Conservation (phyloP, 306 rosid genomes). For the Cicer arietinum region DNA sequence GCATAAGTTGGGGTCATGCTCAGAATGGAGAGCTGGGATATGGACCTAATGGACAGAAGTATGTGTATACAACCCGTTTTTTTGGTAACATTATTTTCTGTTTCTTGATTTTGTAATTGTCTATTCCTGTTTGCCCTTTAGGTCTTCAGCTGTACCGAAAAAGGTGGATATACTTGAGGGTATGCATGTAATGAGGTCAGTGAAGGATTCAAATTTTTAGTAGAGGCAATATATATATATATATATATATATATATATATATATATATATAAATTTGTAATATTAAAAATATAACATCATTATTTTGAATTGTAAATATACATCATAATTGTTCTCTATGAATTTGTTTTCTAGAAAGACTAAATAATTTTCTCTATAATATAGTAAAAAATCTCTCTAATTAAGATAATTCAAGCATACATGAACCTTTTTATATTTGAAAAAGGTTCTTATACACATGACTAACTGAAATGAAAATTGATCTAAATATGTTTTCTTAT, state of each 20-base stretch:
- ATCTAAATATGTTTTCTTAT: slow-evolving; percentile 32
- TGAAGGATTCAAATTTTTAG: background rate
- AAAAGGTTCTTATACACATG: background rate
- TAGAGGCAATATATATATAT: background rate
- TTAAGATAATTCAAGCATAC: background rate
- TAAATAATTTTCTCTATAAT: background rate
- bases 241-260: background rate
- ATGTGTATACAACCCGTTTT: slow-evolving; percentile 40
- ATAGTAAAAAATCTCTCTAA: background rate
- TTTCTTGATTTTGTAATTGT: slow-evolving; percentile 28
- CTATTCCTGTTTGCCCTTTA: slow-evolving; percentile 37
- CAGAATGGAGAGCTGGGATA: slow-evolving; percentile 98
- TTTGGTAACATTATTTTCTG: background rate
- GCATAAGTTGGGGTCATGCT: slow-evolving; percentile 99
- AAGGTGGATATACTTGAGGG: slow-evolving; percentile 96
- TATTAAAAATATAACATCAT: too few species aligned
- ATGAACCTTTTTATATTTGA: background rate
- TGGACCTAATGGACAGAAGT: slow-evolving; percentile 97
- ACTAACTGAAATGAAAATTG: slow-evolving; percentile 6
- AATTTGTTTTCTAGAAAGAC: too few species aligned
- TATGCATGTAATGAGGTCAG: slow-evolving; percentile 80
- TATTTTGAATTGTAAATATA: too few species aligned
- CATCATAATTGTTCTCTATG: too few species aligned
- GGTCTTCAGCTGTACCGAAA: slow-evolving; percentile 94
- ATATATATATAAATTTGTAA: background rate